Conservation (phyloP, 2,329 filamentous ascomycete species). For the Ceratocystiopsis brevicomis region DNA sequence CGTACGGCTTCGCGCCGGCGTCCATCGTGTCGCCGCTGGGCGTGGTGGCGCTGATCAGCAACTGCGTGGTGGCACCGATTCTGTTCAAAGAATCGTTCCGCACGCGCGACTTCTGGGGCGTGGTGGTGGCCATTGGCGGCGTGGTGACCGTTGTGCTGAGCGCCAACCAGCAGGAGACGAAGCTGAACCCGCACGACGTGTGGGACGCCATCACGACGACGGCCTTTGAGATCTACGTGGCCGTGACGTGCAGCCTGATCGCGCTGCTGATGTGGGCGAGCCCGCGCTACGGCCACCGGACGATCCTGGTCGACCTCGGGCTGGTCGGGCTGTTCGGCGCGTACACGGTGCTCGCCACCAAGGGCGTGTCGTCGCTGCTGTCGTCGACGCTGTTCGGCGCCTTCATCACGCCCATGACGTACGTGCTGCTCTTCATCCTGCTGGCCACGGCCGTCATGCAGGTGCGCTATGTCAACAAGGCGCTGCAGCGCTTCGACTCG, state of each 20-base stretch:
- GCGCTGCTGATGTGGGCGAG: constrained; percentile 63
- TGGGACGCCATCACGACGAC: constrained; percentile 73
- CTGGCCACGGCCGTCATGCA: constrained; percentile 82
- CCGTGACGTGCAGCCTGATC: constrained; percentile 56
- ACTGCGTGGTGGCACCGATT: constrained; percentile 88
- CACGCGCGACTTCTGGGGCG: constrained; percentile 67
- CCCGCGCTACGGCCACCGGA: constrained; percentile 62
- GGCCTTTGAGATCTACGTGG: constrained; percentile 83
- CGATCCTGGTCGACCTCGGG: constrained; percentile 79
- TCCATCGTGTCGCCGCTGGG: constrained; percentile 93
- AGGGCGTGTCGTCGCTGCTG: constrained; percentile 86
- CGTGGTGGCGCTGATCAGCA: constrained; percentile 90
- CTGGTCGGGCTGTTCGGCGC: constrained; percentile 86
- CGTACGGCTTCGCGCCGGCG: constrained; percentile 91
- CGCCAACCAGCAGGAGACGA: constrained; percentile 73
- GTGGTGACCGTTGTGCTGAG: constrained; percentile 87
- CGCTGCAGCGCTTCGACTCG: constrained; percentile 80
- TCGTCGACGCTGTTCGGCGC: constrained; percentile 79
- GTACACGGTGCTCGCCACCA: constrained; percentile 92
- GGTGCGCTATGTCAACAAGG: constrained; percentile 84
- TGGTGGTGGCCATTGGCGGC: constrained; percentile 68
- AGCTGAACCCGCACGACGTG: constrained; percentile 76
- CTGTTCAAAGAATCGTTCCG: constrained; percentile 87
- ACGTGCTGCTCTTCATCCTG: constrained; percentile 62
- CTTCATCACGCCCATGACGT: constrained; percentile 82